Evolutionary conservation across 2,329 filamentous ascomycete genomes (phyloP).

Genomic region (Bipolaris gigantea): DNA sequence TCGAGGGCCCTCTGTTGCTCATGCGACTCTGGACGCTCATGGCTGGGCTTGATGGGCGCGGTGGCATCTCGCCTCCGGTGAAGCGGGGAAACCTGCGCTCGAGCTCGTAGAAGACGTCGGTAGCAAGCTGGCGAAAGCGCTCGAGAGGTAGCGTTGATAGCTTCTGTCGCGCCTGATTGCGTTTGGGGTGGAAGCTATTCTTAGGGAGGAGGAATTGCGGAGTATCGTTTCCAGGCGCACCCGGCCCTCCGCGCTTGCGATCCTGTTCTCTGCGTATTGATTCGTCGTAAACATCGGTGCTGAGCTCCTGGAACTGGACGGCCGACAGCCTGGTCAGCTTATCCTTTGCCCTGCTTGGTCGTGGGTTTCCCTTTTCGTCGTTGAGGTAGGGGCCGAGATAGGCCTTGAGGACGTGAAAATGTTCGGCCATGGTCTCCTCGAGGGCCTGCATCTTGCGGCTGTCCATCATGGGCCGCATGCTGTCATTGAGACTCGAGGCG

Average conservation of each 20-base stretch:
- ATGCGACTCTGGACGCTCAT: slow-evolving; percentile 59
- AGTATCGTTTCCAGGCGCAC: slow-evolving; percentile 52
- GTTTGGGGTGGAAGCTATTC: slow-evolving; percentile 89
- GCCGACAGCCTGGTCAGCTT: slow-evolving; percentile 87
- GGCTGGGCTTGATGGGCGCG: slow-evolving; percentile 67
- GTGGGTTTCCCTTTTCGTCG: slow-evolving; percentile 73
- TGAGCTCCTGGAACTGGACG: slow-evolving; percentile 95
- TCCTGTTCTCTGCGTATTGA: slow-evolving; percentile 80
- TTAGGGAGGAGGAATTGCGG: slow-evolving; percentile 76
- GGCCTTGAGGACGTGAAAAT: slow-evolving; percentile 77
- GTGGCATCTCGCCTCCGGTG: slow-evolving; percentile 66
- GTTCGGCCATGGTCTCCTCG: slow-evolving; percentile 75
- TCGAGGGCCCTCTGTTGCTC: slow-evolving; percentile 58
- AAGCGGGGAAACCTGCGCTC: slow-evolving; percentile 89
- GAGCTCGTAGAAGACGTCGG: slow-evolving; percentile 93
- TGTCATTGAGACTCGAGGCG: slow-evolving; percentile 53
- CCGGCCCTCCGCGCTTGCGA: slow-evolving; percentile 48
- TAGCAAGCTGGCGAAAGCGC: slow-evolving; percentile 87
- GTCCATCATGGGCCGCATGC: slow-evolving; percentile 54
- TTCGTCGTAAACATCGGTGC: slow-evolving; percentile 97
- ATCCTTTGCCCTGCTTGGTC: slow-evolving; percentile 87
- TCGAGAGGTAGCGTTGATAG: slow-evolving; percentile 85
- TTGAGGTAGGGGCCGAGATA: slow-evolving; percentile 72
- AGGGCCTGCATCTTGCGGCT: slow-evolving; percentile 60
- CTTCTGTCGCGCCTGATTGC: slow-evolving; percentile 96